phyloP scores from a whole-genome alignment of 2,329 filamentous ascomycete species.

The Colletotrichum limetticola region DNA sequence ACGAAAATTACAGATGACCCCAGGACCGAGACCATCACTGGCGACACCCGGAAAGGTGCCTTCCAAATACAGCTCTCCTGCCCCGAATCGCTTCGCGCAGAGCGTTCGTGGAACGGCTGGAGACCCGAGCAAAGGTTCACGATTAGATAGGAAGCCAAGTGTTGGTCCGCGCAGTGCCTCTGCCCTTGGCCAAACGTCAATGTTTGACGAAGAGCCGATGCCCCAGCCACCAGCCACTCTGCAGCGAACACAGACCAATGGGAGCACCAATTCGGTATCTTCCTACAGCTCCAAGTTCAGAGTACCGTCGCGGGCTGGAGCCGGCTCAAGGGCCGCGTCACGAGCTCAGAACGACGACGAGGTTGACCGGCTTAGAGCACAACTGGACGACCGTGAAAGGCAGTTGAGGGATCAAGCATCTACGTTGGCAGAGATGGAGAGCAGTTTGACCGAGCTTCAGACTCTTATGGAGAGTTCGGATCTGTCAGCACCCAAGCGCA shows the following conservation, averaged over 20 bases:
- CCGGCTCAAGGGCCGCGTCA: conserved; percentile 41
- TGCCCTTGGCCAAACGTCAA: conserved; percentile 61
- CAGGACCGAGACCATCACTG: conserved; percentile 66
- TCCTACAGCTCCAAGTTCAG: conserved; percentile 65
- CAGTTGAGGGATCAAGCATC: conserved; percentile 90
- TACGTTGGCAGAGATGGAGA: conserved; percentile 90
- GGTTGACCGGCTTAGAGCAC: conserved; percentile 74
- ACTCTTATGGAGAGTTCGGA: conserved; percentile 72
- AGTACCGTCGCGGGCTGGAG: conserved; percentile 62
- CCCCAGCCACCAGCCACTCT: conserved; percentile 58
- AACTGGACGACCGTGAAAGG: conserved; percentile 85
- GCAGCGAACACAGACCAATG: conserved; percentile 64
- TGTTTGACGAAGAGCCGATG: conserved; percentile 67
- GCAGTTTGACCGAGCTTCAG: conserved; percentile 81
- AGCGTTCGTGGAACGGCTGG: conserved; percentile 71
- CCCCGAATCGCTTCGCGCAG: conserved; percentile 70
- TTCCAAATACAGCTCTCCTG: conserved; percentile 72
- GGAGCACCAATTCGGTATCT: conserved; percentile 64
- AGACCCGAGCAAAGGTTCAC: conserved; percentile 68
- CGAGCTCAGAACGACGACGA: conserved; percentile 73
- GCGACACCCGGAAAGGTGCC: conserved; percentile 61
- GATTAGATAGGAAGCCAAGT: conserved; percentile 61
- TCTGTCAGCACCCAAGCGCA: conserved; percentile 52
- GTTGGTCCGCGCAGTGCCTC: conserved; percentile 69
- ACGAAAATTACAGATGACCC: conserved; percentile 73